Evolutionary conservation across 108 stramenopile species (phyloP), one percentile per base, ranked within the genome.

Genomic region (Cyclotella sp.): DNA sequence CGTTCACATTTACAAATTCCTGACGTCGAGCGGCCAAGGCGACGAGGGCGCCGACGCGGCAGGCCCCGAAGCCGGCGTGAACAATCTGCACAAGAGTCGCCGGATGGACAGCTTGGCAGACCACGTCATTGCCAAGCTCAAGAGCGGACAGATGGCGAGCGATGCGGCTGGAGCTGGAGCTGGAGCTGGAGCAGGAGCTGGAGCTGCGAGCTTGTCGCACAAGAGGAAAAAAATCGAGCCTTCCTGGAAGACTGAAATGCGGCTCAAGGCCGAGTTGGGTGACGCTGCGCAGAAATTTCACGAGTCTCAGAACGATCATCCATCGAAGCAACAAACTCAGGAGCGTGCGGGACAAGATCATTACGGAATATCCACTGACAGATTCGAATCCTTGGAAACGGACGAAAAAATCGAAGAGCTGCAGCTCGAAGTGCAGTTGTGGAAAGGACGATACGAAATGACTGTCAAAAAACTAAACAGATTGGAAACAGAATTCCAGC

Each of bases 31-130:
- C 41, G 57, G 60, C 24, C 27, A 69, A 21, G 57, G 22, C 11
- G 10, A 57, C n/a, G 18, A 3, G 3, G 42, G 41, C 27, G 21
- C 19, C n/a, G 24, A 21, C 43, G 21, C 30, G 15, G 14, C 19
- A 34, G 78, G 79, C 19, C 68, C 73, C 27, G 79, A 81, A 59
- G 79, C 72, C 54, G 79, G 79, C 13, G 59, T 81, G 30, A 62
- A 73, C 28, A 53, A 69, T 26, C 40, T 81, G 62, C 78, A 79
- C 40, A 60, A 73, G 28, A 68, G 41, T 18, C 29, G 44, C 43
- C 52, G 79, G 16, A 63, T 63, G 14, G 51, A 45, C 28, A 52
- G 18, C 27, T 30, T 71, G 44, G 63, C 52, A 3, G 53, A 72
- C 27, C 63, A 66, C 47, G 61, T 72, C 21, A 42, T 72, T 9